These are phyloP conservation scores for Pholiota molesta DNA, from an alignment of 768 basidiomycete species.

Conservation along the genomic window DNA sequence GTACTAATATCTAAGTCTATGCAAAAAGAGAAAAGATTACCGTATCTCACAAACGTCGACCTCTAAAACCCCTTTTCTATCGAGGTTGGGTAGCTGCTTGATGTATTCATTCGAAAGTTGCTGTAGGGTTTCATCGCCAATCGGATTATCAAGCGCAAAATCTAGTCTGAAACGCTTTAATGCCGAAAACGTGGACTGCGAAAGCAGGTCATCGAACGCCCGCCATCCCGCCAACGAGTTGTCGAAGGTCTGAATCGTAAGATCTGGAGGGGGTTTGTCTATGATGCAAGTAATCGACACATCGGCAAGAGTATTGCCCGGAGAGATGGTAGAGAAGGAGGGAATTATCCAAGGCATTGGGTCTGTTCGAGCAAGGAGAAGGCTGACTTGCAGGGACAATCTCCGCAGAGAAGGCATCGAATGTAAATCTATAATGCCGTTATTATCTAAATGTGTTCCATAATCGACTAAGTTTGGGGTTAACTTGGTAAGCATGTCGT, in stretches of 20 bases:
- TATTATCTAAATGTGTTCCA: constrained; percentile 20
- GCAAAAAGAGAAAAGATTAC: not conserved
- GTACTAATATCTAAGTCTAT: not conserved
- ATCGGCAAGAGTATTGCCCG: constrained; percentile 20
- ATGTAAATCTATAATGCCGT: constrained; percentile 23
- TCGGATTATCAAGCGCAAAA: constrained; percentile 23
- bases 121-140: constrained; percentile 18
- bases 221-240: constrained; percentile 25
- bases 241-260: constrained; percentile 23
- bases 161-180: constrained; percentile 23
- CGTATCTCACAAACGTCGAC: constrained; percentile 22
- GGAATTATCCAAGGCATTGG: constrained; percentile 27
- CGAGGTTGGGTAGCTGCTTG: constrained; percentile 19
- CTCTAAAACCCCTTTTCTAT: constrained; percentile 22
- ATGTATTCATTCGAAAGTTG: constrained; percentile 22
- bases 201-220: constrained; percentile 27
- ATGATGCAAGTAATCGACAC: constrained; percentile 24
- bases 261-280: constrained; percentile 28
- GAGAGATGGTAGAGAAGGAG: constrained; percentile 22
- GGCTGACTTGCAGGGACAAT: constrained; percentile 22
- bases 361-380: constrained; percentile 27
- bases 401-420: constrained; percentile 17
- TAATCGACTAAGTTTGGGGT: constrained; percentile 18
- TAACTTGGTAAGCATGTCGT: constrained; percentile 2
- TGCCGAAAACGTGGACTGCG: constrained; percentile 21